These are phyloP conservation scores for Monilinia vaccinii-corymbosi DNA, from an alignment of 2,329 filamentous ascomycete genomes.

Conservation along the genomic window DNA sequence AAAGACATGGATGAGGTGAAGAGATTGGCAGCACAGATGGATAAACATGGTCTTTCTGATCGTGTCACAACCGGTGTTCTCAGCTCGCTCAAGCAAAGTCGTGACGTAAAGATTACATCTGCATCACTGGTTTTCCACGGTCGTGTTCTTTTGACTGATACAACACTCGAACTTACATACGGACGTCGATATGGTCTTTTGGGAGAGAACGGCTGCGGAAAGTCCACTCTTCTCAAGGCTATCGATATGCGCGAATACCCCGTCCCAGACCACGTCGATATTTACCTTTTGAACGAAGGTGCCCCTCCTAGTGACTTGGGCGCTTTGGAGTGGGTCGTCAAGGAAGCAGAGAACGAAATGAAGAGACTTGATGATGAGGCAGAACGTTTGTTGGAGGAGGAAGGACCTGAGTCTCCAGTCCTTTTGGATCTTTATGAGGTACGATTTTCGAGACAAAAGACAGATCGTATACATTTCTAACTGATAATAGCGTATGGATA, in stretches of 20 bases:
- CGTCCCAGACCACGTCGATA: conserved; percentile 92
- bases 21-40: conserved; percentile 85
- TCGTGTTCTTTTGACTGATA: conserved; percentile 88
- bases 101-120: conserved; percentile 95
- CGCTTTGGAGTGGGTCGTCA: conserved; percentile 95
- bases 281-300: conserved; percentile 97
- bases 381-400: conserved; percentile 82
- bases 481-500: conserved; percentile 74
- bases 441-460: conserved; percentile 30
- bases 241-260: conserved; percentile 92
- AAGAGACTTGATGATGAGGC: conserved; percentile 80
- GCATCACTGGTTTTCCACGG: conserved; percentile 95
- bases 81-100: conserved; percentile 71
- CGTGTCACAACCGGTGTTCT: conserved; percentile 97
- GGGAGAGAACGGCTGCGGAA: conserved; percentile 96
- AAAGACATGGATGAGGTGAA: conserved; percentile 74
- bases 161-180: conserved; percentile 85
- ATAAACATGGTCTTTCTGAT: conserved; percentile 92
- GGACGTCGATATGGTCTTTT: conserved; percentile 89
- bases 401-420: conserved; percentile 83
- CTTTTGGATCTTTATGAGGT: conserved; percentile 95
- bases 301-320: conserved; percentile 81
- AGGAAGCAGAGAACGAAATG: conserved; percentile 87
- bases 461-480: conserved; percentile 14
- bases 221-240: conserved; percentile 94